phyloP scores from a whole-genome alignment of 129 eudicot genomes.

The Pulicaria dysenterica region DNA sequence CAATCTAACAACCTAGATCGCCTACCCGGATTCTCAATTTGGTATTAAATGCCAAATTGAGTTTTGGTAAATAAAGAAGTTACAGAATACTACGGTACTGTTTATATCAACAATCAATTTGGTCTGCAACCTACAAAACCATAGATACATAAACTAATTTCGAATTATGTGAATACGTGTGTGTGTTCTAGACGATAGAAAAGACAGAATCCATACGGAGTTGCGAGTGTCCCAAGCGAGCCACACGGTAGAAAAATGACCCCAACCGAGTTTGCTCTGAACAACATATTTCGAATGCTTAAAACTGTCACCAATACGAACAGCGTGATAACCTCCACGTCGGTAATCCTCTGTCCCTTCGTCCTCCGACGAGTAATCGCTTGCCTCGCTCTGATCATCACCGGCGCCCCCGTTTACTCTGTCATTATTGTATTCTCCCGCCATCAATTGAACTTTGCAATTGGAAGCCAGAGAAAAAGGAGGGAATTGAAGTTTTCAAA shows the following conservation, averaged over 20 bases:
- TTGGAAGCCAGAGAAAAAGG: conserved; percentile 4
- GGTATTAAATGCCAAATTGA: too few relatives aligned
- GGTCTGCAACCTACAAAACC: not conserved
- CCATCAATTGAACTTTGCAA: conserved; percentile 15
- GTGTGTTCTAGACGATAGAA: not conserved
- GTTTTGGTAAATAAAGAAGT: too few relatives aligned
- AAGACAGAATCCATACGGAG: conserved; percentile 38
- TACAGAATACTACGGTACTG: too few relatives aligned
- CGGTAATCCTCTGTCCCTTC: conserved; percentile 89
- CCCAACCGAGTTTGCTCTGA: conserved; percentile 94
- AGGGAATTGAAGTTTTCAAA: not conserved
- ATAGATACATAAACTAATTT: not conserved
- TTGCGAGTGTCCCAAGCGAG: conserved; percentile 87
- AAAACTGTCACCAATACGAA: conserved; percentile 68
- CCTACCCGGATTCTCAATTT: too few relatives aligned
- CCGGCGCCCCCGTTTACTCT: conserved; percentile 20
- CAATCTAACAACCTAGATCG: too few relatives aligned
- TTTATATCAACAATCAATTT: not conserved
- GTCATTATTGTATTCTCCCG: conserved; percentile 12
- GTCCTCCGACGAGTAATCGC: conserved; percentile 82
- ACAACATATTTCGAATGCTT: conserved; percentile 74
- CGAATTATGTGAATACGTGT: not conserved
- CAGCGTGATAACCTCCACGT: conserved; percentile 80
- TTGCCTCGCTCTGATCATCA: conserved; percentile 53
- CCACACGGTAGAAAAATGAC: conserved; percentile 96